Conservation (phyloP, 805 yeast genomes). For the Candida adriatica region DNA sequence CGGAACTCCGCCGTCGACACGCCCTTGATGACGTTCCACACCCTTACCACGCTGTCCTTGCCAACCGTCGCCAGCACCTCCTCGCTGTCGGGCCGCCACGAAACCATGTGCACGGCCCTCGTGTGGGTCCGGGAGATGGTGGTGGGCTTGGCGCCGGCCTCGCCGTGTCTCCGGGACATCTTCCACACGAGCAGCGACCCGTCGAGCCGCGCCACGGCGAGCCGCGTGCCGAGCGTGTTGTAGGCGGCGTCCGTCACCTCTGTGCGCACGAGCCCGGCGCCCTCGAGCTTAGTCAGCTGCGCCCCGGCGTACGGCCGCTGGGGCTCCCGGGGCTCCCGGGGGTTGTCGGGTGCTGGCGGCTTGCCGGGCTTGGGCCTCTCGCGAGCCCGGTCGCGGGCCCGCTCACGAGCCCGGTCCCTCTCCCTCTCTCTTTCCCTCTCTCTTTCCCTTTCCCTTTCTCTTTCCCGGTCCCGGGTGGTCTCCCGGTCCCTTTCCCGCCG, state of each 20-base stretch:
- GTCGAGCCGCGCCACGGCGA: conserved; percentile 25
- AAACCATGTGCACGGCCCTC: conserved; percentile 32
- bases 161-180: conserved; percentile 11
- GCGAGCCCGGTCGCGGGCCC: conserved; percentile 4
- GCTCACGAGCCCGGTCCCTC: conserved; percentile 1
- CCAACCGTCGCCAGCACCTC: conserved; percentile 43
- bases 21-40: conserved; percentile 39
- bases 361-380: too few relatives aligned
- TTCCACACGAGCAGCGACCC: conserved; percentile 28
- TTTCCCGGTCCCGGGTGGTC: conserved; percentile 1
- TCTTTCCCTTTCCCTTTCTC: conserved; percentile 1
- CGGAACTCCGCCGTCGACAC: conserved; percentile 26
- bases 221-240: conserved; percentile 25
- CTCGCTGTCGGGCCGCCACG: conserved; percentile 45
- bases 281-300: too few relatives aligned
- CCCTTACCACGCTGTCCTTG: conserved; percentile 36
- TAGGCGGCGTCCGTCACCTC: conserved; percentile 20
- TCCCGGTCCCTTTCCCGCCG: conserved; percentile 1
- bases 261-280: background rate
- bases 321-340: too few relatives aligned
- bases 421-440: conserved; percentile 1
- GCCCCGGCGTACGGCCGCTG: too few relatives aligned
- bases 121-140: conserved; percentile 36
- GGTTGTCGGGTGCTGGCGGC: too few relatives aligned
- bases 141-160: conserved; percentile 26